Evolutionary conservation across 352 stramenopile genomes (phyloP).

Genomic region (Phytophthora cryptogea): DNA sequence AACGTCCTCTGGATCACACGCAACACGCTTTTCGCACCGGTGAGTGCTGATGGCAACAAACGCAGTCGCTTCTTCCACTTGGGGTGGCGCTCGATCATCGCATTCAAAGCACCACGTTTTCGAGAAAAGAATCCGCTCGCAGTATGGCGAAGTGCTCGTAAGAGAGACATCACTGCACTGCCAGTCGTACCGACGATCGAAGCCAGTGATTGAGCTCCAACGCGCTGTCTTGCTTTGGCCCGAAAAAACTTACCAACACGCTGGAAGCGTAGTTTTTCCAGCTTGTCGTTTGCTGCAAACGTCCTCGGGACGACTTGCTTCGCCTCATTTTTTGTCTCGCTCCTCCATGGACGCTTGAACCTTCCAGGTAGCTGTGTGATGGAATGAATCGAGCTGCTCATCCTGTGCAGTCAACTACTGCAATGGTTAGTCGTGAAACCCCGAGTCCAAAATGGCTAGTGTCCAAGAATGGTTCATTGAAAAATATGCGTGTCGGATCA

Average conservation of each 20-base stretch:
- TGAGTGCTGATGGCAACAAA: slow-evolving; percentile 16
- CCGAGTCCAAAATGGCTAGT: slow-evolving; percentile 9
- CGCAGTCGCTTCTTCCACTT: slow-evolving; percentile 23
- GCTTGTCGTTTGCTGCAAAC: slow-evolving; percentile 9
- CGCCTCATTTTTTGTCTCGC: slow-evolving; percentile 16
- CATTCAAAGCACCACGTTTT: slow-evolving; percentile 1
- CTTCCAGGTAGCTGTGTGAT: slow-evolving; percentile 30
- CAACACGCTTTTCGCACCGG: slow-evolving; percentile 14
- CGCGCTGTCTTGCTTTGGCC: slow-evolving; percentile 21
- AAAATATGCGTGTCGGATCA: slow-evolving; percentile 5
- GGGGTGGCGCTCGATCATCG: slow-evolving; percentile 8
- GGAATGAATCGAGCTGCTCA: slow-evolving; percentile 15
- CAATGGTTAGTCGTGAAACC: slow-evolving; percentile 17
- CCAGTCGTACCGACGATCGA: slow-evolving; percentile 4
- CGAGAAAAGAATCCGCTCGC: slow-evolving; percentile 9
- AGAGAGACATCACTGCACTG: slow-evolving; percentile 7
- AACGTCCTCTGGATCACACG: slow-evolving; percentile 19
- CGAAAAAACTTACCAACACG: slow-evolving; percentile 25
- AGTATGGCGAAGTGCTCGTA: slow-evolving; percentile 24
- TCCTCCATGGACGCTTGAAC: slow-evolving; percentile 21
- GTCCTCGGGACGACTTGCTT: slow-evolving; percentile 3
- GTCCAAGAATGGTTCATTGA: slow-evolving; percentile 15
- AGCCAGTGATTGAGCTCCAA: slow-evolving; percentile 14
- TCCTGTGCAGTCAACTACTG: slow-evolving; percentile 2
- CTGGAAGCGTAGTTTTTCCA: slow-evolving; percentile 26